Conservation (phyloP, 352 stramenopile species). For the Phytophthora uliginosa region DNA sequence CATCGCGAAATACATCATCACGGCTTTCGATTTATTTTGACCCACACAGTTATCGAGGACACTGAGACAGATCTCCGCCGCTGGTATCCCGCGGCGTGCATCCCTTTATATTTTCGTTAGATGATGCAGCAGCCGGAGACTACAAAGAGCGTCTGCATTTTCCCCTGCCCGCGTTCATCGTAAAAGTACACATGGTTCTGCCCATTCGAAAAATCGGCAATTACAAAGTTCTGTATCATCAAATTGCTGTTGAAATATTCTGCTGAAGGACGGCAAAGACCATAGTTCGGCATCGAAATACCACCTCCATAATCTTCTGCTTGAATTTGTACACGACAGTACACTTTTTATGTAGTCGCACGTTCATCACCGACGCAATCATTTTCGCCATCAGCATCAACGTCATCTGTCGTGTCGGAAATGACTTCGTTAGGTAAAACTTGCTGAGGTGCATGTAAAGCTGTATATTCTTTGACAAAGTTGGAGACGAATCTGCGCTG, state of each 20-base stretch:
- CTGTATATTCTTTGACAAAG: slow-evolving; percentile 12
- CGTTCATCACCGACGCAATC: background rate
- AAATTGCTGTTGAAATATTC: background rate
- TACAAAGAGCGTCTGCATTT: slow-evolving; percentile 2
- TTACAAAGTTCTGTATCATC: background rate
- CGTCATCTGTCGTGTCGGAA: background rate
- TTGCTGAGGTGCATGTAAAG: background rate
- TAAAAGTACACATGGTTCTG: slow-evolving; percentile 14
- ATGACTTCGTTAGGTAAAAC: background rate
- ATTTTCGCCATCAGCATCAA: background rate
- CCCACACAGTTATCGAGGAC: slow-evolving; percentile 15
- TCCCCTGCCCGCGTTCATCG: slow-evolving; percentile 6
- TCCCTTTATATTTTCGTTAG: background rate
- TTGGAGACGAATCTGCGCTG: slow-evolving; percentile 9
- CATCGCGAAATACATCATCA: slow-evolving; percentile 22
- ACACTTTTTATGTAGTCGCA: background rate
- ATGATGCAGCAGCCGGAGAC: slow-evolving; percentile 10
- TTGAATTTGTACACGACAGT: slow-evolving; percentile 5
- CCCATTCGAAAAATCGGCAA: background rate
- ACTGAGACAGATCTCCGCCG: slow-evolving; percentile 10
- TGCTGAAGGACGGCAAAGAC: background rate
- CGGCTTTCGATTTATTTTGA: slow-evolving; percentile 23
- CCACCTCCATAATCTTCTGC: background rate
- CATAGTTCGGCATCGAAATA: background rate
- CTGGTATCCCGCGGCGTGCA: background rate